Conservation (phyloP, 306 rosid species). For the Castanea mollissima region DNA sequence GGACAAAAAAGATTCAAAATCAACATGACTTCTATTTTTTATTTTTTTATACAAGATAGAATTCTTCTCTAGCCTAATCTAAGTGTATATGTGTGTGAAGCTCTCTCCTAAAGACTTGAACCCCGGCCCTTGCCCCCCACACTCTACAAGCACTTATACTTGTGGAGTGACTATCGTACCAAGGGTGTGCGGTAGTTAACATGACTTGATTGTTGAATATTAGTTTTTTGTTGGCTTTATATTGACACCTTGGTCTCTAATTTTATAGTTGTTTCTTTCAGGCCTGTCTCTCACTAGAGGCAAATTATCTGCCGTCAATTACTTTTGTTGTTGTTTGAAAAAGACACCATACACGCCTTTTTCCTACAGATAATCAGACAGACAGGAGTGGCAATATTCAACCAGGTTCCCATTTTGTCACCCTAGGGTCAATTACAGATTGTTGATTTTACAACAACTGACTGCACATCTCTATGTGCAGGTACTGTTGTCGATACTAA, state of each 20-base stretch:
- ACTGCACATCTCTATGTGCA: conserved; percentile 3
- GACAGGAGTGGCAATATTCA: conserved; percentile 75
- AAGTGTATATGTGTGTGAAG: too few relatives aligned
- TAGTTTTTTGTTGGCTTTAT: not conserved
- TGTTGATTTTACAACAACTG: not conserved
- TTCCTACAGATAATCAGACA: conserved; percentile 24
- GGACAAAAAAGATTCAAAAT: too few relatives aligned
- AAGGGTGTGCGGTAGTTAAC: too few relatives aligned
- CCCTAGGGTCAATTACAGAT: not conserved
- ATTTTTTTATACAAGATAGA: too few relatives aligned
- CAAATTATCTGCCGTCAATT: conserved; percentile 38
- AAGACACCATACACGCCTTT: conserved; percentile 74
- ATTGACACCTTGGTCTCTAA: not conserved
- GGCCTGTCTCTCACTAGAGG: conserved; percentile 66
- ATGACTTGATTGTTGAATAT: not conserved
- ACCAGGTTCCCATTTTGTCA: conserved; percentile 51
- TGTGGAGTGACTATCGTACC: too few relatives aligned
- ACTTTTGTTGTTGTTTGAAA: conserved; percentile 81
- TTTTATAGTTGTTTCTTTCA: conserved; percentile 8
- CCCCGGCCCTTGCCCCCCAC: too few relatives aligned
- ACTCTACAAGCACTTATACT: too few relatives aligned
- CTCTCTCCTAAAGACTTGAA: too few relatives aligned
- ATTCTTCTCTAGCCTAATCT: too few relatives aligned
- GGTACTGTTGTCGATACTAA: conserved; percentile 75
- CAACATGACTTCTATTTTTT: too few relatives aligned